Conservation (phyloP, 148 eudicot species). For the Agrostemma githago region DNA sequence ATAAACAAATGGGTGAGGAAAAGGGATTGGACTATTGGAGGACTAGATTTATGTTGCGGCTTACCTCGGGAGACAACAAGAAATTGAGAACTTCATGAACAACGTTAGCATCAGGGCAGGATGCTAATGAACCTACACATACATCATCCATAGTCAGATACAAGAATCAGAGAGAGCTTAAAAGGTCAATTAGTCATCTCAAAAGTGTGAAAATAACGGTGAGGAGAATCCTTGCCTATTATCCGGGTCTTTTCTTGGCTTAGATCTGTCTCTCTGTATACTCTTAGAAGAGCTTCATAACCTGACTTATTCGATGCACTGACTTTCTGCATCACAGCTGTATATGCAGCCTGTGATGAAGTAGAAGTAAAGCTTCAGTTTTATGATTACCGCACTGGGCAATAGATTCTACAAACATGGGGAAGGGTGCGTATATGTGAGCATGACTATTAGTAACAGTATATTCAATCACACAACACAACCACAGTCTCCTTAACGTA, state of each 20-base stretch:
- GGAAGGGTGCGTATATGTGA: background rate
- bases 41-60: background rate
- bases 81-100: conserved; percentile 80
- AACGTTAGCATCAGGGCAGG: conserved; percentile 72
- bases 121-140: conserved; percentile 60
- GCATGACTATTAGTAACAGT: background rate
- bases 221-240: conserved; percentile 37
- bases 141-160: conserved; percentile 9
- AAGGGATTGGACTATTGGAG: background rate
- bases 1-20: background rate
- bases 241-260: conserved; percentile 95
- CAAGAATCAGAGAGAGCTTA: background rate
- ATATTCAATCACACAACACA: background rate
- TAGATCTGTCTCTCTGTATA: conserved; percentile 84
- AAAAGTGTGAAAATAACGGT: background rate
- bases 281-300: conserved; percentile 64
- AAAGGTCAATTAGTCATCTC: background rate
- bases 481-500: background rate
- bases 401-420: background rate
- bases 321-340: conserved; percentile 73
- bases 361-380: background rate
- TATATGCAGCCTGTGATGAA: conserved; percentile 72
- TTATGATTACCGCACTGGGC: background rate
- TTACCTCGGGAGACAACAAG: conserved; percentile 70
- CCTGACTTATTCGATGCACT: conserved; percentile 57